Evolutionary conservation across 1,284 basidiomycete species (phyloP).

Genomic region (Fistulina hepatica): DNA sequence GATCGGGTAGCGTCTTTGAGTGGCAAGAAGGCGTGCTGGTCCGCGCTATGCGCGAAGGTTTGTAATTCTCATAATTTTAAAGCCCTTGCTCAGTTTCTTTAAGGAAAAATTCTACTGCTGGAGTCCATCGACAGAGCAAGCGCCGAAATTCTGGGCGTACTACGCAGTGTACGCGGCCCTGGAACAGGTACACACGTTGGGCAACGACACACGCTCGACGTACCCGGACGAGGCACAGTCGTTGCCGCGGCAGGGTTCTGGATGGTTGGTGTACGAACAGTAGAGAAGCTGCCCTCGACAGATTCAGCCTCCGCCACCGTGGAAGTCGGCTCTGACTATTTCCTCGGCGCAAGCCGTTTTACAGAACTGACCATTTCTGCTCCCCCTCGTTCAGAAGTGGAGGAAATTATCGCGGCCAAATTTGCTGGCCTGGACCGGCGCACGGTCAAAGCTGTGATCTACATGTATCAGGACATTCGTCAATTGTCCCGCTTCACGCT

Average conservation of each 20-base stretch:
- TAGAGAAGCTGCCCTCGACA: slow-evolving; percentile 31
- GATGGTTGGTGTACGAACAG: slow-evolving; percentile 74
- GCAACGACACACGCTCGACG: slow-evolving; percentile 58
- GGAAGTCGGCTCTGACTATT: slow-evolving; percentile 35
- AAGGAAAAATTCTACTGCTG: slow-evolving; percentile 91
- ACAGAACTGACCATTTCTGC: slow-evolving; percentile 55
- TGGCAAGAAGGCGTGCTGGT: slow-evolving; percentile 95
- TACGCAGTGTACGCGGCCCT: slow-evolving; percentile 84
- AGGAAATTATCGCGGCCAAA: slow-evolving; percentile 52
- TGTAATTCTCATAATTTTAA: too few species aligned
- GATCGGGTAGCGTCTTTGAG: slow-evolving; percentile 85
- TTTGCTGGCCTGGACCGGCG: slow-evolving; percentile 51
- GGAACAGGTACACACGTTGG: slow-evolving; percentile 65
- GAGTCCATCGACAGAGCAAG: slow-evolving; percentile 89
- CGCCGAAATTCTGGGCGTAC: slow-evolving; percentile 74
- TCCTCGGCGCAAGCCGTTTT: slow-evolving; percentile 79
- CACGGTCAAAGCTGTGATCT: slow-evolving; percentile 41
- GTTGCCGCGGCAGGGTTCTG: slow-evolving; percentile 67
- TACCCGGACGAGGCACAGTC: slow-evolving; percentile 61
- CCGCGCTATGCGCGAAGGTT: slow-evolving; percentile 58
- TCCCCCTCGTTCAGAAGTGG: slow-evolving; percentile 58
- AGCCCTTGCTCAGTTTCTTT: too few species aligned
- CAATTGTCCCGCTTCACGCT: too few species aligned
- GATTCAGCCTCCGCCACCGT: slow-evolving; percentile 30
- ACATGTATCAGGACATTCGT: too few species aligned